Evolutionary conservation across 345 rosid genomes (phyloP).

Genomic region (Schrenkiella parvula): DNA sequence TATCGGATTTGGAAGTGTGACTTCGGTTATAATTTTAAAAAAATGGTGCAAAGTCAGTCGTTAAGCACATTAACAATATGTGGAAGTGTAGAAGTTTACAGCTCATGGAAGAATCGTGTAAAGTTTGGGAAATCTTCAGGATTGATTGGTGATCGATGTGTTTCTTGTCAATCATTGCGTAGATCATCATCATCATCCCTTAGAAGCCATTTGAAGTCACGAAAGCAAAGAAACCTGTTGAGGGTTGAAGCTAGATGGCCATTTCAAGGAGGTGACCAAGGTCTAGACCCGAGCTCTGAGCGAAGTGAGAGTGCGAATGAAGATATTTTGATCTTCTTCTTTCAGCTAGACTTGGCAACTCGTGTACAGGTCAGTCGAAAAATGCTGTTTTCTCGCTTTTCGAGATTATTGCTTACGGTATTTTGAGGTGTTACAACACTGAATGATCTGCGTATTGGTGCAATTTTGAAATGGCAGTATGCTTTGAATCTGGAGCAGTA

Average conservation of each 20-base stretch:
- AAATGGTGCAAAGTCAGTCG: conserved; percentile 54
- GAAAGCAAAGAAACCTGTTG: conserved; percentile 37
- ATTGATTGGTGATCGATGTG: conserved; percentile 30
- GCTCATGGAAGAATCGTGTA: conserved; percentile 40
- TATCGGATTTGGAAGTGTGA: neutral
- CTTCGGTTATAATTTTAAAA: neutral
- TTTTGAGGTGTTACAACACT: conserved; percentile 7
- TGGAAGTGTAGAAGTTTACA: conserved; percentile 43
- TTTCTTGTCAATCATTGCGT: conserved; percentile 34
- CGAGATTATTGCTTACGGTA: neutral
- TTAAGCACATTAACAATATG: conserved; percentile 44
- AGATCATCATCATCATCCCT: conserved; percentile 27
- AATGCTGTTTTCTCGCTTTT: neutral
- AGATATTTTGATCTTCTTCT: conserved; percentile 85
- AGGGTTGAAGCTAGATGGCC: conserved; percentile 83
- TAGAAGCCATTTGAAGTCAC: conserved; percentile 23
- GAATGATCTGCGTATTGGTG: conserved; percentile 11
- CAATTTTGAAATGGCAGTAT: conserved; percentile 46
- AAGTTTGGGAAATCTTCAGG: conserved; percentile 32
- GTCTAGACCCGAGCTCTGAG: conserved; percentile 57
- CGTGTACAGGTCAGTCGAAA: conserved; percentile 65
- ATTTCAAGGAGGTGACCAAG: conserved; percentile 57
- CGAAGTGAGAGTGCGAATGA: conserved; percentile 87
- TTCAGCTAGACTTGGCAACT: conserved; percentile 80
- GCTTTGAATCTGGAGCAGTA: conserved; percentile 87